Conservation (phyloP, 192 early-diverging fungal species). For the Coemansia sp. region DNA sequence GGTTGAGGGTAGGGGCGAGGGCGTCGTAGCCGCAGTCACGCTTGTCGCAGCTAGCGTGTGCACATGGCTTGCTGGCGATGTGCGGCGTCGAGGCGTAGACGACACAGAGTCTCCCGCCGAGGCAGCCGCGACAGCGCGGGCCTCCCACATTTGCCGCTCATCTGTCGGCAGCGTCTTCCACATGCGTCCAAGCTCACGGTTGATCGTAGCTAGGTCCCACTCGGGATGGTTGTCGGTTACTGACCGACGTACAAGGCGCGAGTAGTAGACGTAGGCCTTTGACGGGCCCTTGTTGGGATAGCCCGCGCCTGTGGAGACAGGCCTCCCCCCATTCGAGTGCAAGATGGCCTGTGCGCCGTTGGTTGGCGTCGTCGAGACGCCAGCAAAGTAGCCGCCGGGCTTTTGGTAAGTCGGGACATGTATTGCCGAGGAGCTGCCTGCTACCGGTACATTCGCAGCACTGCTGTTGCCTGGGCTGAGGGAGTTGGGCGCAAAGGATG, state of each 20-base stretch:
- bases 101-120: constrained; percentile 22
- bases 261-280: constrained; percentile 52
- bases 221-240: constrained; percentile 43
- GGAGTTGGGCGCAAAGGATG: background rate
- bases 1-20: constrained; percentile 24
- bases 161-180: constrained; percentile 45
- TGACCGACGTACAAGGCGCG: constrained; percentile 41
- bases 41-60: background rate
- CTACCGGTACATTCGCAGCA: background rate
- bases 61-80: constrained; percentile 15
- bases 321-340: constrained; percentile 7
- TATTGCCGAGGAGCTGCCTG: background rate
- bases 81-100: constrained; percentile 21
- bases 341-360: background rate
- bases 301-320: constrained; percentile 13
- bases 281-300: constrained; percentile 57
- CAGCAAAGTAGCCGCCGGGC: constrained; percentile 28
- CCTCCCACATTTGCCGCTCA: constrained; percentile 47
- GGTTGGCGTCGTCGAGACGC: background rate
- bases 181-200: constrained; percentile 54
- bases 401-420: constrained; percentile 14
- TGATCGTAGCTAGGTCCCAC: constrained; percentile 53
- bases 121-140: constrained; percentile 22
- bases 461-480: background rate
- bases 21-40: constrained; percentile 6